phyloP scores from a whole-genome alignment of 768 basidiomycete genomes.

The Sporobolomyces pararoseus region DNA sequence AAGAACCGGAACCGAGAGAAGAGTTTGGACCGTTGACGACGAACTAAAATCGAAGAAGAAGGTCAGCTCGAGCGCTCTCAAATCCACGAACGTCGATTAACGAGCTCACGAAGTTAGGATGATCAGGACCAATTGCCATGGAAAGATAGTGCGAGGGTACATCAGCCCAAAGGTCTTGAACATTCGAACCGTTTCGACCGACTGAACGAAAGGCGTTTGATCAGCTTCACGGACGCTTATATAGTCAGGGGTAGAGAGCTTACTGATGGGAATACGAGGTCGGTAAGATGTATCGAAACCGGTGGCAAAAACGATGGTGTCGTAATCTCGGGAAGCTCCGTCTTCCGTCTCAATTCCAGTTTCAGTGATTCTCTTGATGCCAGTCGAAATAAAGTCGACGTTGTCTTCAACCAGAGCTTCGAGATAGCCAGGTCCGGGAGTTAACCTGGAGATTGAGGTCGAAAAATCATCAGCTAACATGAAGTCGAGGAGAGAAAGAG shows the following conservation, averaged over 20 bases:
- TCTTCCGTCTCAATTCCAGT: conserved; percentile 61
- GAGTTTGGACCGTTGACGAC: conserved; percentile 57
- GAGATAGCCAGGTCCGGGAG: conserved; percentile 65
- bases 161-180: conserved; percentile 59
- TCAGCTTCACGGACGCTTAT: too few relatives aligned
- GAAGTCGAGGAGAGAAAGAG: background rate
- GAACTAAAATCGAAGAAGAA: background rate
- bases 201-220: too few relatives aligned
- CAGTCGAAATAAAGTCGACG: conserved; percentile 45
- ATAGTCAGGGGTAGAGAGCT: too few relatives aligned
- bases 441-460: conserved; percentile 49
- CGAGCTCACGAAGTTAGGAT: conserved; percentile 60
- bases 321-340: conserved; percentile 58
- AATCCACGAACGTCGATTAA: background rate
- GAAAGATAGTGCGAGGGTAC: conserved; percentile 61
- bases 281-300: conserved; percentile 48
- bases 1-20: conserved; percentile 57
- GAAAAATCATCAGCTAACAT: background rate
- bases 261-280: conserved; percentile 41
- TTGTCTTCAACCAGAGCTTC: conserved; percentile 64
- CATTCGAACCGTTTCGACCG: conserved; percentile 56
- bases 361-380: conserved; percentile 57
- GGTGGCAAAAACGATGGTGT: conserved; percentile 64
- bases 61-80: background rate
- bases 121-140: conserved; percentile 58